phyloP scores from a whole-genome alignment of 2,329 filamentous ascomycete species.

The Furcasterigmium furcatum region DNA sequence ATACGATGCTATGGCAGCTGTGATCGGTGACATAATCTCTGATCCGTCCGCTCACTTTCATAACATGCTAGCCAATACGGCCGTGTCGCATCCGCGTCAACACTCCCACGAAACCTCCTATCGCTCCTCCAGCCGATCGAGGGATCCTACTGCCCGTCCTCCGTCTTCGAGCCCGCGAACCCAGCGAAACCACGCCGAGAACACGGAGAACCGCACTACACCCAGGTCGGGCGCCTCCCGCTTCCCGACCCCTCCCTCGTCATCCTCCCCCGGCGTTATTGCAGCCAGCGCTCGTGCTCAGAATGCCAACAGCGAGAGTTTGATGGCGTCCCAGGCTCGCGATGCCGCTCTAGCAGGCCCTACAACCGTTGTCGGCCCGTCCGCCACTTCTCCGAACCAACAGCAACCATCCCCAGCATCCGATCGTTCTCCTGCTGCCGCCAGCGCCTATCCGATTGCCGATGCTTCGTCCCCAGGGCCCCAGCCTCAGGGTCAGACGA shows the following conservation, averaged over 20 bases:
- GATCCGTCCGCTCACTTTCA: slow-evolving; percentile 64
- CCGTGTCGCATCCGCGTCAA: slow-evolving; percentile 41
- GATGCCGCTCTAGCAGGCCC: slow-evolving; percentile 8
- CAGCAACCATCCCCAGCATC: slow-evolving; percentile 32
- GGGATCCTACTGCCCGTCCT: slow-evolving; percentile 20
- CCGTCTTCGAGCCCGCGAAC: slow-evolving; percentile 26
- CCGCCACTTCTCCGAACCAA: slow-evolving; percentile 12
- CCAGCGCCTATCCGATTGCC: slow-evolving; percentile 18
- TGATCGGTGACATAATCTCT: slow-evolving; percentile 70
- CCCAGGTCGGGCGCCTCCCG: slow-evolving; percentile 38
- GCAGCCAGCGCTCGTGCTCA: slow-evolving; percentile 31
- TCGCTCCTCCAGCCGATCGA: slow-evolving; percentile 31
- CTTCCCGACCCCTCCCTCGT: slow-evolving; percentile 53
- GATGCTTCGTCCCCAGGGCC: slow-evolving; percentile 18
- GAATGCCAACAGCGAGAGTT: slow-evolving; percentile 35
- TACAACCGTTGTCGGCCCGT: slow-evolving; percentile 10
- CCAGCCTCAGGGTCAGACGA: slow-evolving; percentile 41
- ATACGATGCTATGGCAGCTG: slow-evolving; percentile 56
- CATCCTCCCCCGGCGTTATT: slow-evolving; percentile 43
- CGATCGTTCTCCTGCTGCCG: slow-evolving; percentile 21
- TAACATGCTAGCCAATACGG: slow-evolving; percentile 60
- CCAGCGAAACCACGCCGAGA: slow-evolving; percentile 8
- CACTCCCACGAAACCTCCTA: slow-evolving; percentile 40
- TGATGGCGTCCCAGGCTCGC: slow-evolving; percentile 43
- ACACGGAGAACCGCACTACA: slow-evolving; percentile 16